Percentiles rank a stretch among this genome's conserved stretches.
Evolutionary conservation across 495 filamentous ascomycete genomes (phyloP).

Genomic region (Aspergillus cristatus): DNA sequence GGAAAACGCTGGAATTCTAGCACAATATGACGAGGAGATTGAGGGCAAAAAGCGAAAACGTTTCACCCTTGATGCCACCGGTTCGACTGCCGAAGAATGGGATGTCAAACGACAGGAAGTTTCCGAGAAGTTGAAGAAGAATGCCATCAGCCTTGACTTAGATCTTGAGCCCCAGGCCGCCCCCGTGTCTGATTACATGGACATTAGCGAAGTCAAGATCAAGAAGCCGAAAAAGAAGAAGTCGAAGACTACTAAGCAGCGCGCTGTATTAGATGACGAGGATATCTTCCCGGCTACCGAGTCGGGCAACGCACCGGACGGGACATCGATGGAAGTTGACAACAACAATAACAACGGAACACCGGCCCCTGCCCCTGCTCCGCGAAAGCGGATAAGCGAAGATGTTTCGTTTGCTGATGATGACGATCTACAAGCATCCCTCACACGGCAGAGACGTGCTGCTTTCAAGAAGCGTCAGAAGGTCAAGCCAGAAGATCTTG

Average conservation of each 20-base stretch:
- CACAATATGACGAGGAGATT: conserved; percentile 93
- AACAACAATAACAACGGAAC: conserved; percentile 24
- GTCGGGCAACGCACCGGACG: conserved; percentile 28
- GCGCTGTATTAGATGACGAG: conserved; percentile 64
- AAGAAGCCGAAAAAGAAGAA: conserved; percentile 95
- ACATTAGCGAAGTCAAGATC: conserved; percentile 74
- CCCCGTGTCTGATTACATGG: conserved; percentile 76
- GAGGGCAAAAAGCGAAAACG: conserved; percentile 82
- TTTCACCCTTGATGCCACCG: conserved; percentile 75
- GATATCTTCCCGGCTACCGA: conserved; percentile 50
- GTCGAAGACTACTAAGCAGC: conserved; percentile 62
- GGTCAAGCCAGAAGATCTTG: conserved; percentile 74
- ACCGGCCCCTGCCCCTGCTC: conserved; percentile 19
- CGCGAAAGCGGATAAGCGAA: conserved; percentile 55
- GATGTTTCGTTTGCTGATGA: conserved; percentile 74
- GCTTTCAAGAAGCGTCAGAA: conserved; percentile 89
- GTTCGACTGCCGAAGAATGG: conserved; percentile 54
- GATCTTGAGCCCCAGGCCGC: conserved; percentile 54
- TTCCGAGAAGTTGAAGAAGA: conserved; percentile 51
- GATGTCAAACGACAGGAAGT: conserved; percentile 50
- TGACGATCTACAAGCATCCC: conserved; percentile 79
- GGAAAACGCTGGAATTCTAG: conserved; percentile 58
- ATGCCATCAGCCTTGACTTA: conserved; percentile 71
- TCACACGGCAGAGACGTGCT: conserved; percentile 68
- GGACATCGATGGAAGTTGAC: conserved; percentile 71